Evolutionary conservation across 2,329 filamentous ascomycete genomes (phyloP), one percentile per base, ranked within the genome.

Genomic region (Cryphonectria nitschkei): DNA sequence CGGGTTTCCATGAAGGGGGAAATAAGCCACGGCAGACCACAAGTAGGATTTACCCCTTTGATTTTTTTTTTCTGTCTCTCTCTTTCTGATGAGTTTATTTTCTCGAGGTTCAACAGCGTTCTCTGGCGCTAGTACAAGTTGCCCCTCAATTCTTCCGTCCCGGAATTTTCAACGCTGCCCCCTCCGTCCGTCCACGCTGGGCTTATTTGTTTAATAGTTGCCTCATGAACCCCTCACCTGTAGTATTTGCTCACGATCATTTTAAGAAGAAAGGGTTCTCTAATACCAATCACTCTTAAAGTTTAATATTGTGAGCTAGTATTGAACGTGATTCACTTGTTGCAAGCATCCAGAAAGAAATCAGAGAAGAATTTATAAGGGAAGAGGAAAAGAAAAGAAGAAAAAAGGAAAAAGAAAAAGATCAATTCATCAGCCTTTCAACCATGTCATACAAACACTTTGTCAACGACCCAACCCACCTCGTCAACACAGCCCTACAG

Each of bases 381-480:
- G 11, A 39, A 50, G 6, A 50, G 19, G 26, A 26, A 50, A 11
- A 46, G 46, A 50, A 19, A 50, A n/a, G 22, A 11, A 3, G 22
- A n/a, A 14, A 50, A 7, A 22, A n/a, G 8, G 46, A 50, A 9
- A 50, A 22, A 50, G 8, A 50, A n/a, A 60, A 68, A 52, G 37
- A 19, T 13, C 14, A 37, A 13, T 9, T 3, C 32, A 62, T 29
- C 14, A 32, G 34, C 13, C 39, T 14, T 29, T 11, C 54, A 26
- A 68, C n/a, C 39, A 71, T 71, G 60, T 88, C 88, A 43, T 79
- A 85, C 72, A 97, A 96, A 84, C 95, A 98, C 83, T 97, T 98
- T 85, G 89, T 97, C 84, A 90, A 94, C 80, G 92, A 97, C 79
- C 90, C 94, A 58, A 89, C 90, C 68, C 87, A 92, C 77, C 89